Conservation (phyloP, 2,329 filamentous ascomycete genomes). For the Aureobasidium melanogenum region DNA sequence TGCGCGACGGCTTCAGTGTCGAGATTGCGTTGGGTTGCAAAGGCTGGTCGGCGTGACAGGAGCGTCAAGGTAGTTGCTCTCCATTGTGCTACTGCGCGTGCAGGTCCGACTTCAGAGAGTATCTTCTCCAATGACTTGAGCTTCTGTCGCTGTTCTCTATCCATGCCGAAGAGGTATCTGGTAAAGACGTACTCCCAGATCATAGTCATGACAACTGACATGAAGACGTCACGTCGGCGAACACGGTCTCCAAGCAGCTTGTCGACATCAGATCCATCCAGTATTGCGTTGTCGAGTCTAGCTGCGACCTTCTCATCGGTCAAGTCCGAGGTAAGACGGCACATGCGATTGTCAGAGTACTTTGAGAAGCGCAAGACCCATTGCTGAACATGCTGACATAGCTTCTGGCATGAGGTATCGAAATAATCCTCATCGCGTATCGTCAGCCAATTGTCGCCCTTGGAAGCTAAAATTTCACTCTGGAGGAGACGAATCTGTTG, state of each 20-base stretch:
- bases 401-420: slow-evolving; percentile 82
- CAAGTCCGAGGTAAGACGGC: slow-evolving; percentile 73
- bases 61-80: slow-evolving; percentile 89
- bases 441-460: slow-evolving; percentile 63
- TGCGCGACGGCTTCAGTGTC: slow-evolving; percentile 96
- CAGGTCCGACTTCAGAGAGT: slow-evolving; percentile 77
- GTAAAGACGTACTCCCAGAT: slow-evolving; percentile 99
- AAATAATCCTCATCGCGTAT: slow-evolving; percentile 91
- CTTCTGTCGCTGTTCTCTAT: slow-evolving; percentile 93
- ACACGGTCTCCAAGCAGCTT: slow-evolving; percentile 80
- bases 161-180: slow-evolving; percentile 96
- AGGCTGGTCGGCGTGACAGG: slow-evolving; percentile 70
- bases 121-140: slow-evolving; percentile 93
- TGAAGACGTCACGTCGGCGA: slow-evolving; percentile 85
- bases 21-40: slow-evolving; percentile 70
- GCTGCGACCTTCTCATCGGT: slow-evolving; percentile 89
- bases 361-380: slow-evolving; percentile 98
- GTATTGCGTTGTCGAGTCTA: slow-evolving; percentile 83
- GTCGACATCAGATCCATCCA: slow-evolving; percentile 92
- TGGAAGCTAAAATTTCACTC: slow-evolving; percentile 48
- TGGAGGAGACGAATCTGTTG: slow-evolving; percentile 53
- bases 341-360: slow-evolving; percentile 85
- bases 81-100: slow-evolving; percentile 90
- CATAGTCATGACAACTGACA: slow-evolving; percentile 99
- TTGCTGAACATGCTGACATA: slow-evolving; percentile 92